Conservation (phyloP, 2,329 filamentous ascomycete genomes). For the Bipolaris cookei region DNA sequence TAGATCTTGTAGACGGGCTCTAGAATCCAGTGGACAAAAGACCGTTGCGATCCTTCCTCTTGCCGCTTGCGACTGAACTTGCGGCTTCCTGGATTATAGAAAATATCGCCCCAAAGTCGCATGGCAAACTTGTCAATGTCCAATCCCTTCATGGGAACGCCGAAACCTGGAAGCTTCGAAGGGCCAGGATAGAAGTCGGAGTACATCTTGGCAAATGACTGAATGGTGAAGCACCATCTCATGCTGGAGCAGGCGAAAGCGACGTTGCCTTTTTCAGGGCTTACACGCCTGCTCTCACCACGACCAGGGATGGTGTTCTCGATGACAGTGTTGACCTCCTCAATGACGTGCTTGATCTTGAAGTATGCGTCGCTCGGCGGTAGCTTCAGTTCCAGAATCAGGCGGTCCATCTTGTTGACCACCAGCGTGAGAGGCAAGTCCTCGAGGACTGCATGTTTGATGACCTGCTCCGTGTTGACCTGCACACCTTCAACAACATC, state of each 20-base stretch:
- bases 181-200: slow-evolving; percentile 78
- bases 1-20: slow-evolving; percentile 99
- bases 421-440: slow-evolving; percentile 87
- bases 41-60: slow-evolving; percentile 80
- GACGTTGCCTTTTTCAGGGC: slow-evolving; percentile 98
- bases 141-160: slow-evolving; percentile 54
- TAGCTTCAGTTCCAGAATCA: slow-evolving; percentile 92
- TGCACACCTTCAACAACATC: slow-evolving; percentile 99
- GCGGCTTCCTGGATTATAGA: slow-evolving; percentile 88
- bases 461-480: slow-evolving; percentile 94
- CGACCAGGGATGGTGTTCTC: slow-evolving; percentile 83
- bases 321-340: slow-evolving; percentile 96
- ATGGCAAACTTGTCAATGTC: slow-evolving; percentile 82
- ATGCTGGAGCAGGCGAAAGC: slow-evolving; percentile 91
- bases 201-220: slow-evolving; percentile 96
- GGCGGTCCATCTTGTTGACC: slow-evolving; percentile 95
- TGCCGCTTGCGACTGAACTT: slow-evolving; percentile 88
- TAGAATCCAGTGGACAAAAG: slow-evolving; percentile 92
- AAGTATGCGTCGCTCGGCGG: slow-evolving; percentile 97
- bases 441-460: slow-evolving; percentile 91
- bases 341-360: slow-evolving; percentile 98
- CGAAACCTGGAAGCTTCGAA: slow-evolving; percentile 42
- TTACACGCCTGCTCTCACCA: slow-evolving; percentile 80
- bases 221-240: slow-evolving; percentile 95
- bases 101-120: slow-evolving; percentile 94